These are phyloP conservation scores for Xylogone sp. DNA, from an alignment of 2,329 filamentous ascomycete species.

Conservation along the genomic window DNA sequence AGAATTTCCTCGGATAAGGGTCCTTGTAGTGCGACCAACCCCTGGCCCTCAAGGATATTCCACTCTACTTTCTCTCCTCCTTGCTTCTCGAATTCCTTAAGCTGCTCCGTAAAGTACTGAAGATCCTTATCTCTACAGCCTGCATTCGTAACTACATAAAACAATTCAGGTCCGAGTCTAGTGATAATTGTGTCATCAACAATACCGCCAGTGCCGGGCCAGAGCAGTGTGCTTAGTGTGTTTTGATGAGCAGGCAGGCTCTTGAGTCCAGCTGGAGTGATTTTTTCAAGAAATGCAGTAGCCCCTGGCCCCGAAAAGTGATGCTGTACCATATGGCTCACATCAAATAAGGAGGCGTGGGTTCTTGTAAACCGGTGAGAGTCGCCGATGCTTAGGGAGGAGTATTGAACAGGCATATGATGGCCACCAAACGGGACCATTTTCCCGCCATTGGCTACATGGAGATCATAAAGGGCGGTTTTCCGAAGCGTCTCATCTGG, in stretches of 20 bases:
- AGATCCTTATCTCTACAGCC: slow-evolving; percentile 87
- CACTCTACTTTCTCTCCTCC: slow-evolving; percentile 59
- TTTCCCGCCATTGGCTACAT: slow-evolving; percentile 76
- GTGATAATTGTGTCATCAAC: slow-evolving; percentile 94
- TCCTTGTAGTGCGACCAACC: slow-evolving; percentile 86
- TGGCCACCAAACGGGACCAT: slow-evolving; percentile 97
- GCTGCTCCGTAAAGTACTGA: slow-evolving; percentile 67
- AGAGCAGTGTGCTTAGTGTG: slow-evolving; percentile 80
- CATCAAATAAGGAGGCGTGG: slow-evolving; percentile 90
- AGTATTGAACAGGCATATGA: slow-evolving; percentile 90
- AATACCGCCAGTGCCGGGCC: slow-evolving; percentile 79
- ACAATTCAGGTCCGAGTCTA: slow-evolving; percentile 66
- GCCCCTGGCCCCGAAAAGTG: slow-evolving; percentile 78
- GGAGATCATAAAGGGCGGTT: slow-evolving; percentile 76
- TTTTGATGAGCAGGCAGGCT: slow-evolving; percentile 64
- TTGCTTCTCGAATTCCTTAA: slow-evolving; percentile 55
- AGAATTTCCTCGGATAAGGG: slow-evolving; percentile 72
- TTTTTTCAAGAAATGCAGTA: slow-evolving; percentile 72
- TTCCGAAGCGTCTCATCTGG: slow-evolving; percentile 41
- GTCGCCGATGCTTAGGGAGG: slow-evolving; percentile 69
- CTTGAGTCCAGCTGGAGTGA: slow-evolving; percentile 74
- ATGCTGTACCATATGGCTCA: slow-evolving; percentile 95
- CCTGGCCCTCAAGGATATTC: slow-evolving; percentile 67
- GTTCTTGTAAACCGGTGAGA: slow-evolving; percentile 88
- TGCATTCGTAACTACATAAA: slow-evolving; percentile 95